phyloP scores from a whole-genome alignment of 75 land plant species.

The Selaginella tamariscina region DNA sequence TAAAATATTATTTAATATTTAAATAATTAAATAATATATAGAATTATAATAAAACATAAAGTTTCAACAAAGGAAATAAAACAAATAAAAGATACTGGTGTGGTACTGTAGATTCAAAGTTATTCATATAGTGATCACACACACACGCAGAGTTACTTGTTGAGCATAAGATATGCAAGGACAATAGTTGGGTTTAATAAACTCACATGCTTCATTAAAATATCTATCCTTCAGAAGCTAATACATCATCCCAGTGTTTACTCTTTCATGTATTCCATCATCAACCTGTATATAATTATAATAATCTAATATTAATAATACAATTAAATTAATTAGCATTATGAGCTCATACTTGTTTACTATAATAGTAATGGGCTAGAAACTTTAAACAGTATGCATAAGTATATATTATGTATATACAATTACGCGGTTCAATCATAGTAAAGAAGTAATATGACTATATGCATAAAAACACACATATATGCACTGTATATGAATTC shows the following conservation, averaged over 20 bases:
- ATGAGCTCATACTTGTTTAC: not conserved
- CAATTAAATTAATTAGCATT: not conserved
- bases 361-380: not conserved
- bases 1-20: not conserved
- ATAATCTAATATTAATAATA: no score
- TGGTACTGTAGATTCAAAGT: no score
- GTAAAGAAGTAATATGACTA: not conserved
- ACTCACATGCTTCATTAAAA: slow-evolving; percentile 62
- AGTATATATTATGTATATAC: no score
- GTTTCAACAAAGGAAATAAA: no score
- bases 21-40: not conserved
- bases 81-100: no score
- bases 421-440: no score
- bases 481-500: no score
- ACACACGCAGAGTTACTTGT: no score
- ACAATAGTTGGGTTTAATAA: slow-evolving; percentile 68
- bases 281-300: slow-evolving; percentile 60
- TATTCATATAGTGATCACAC: no score
- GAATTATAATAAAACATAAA: not conserved
- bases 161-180: slow-evolving; percentile 75
- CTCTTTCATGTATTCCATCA: slow-evolving; percentile 44
- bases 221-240: slow-evolving; percentile 44
- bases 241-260: slow-evolving; percentile 78
- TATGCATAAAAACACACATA: no score
- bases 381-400: no score